phyloP scores from a whole-genome alignment of 2,329 filamentous ascomycete genomes.

The Graphilbum ipis-grandicollis region DNA sequence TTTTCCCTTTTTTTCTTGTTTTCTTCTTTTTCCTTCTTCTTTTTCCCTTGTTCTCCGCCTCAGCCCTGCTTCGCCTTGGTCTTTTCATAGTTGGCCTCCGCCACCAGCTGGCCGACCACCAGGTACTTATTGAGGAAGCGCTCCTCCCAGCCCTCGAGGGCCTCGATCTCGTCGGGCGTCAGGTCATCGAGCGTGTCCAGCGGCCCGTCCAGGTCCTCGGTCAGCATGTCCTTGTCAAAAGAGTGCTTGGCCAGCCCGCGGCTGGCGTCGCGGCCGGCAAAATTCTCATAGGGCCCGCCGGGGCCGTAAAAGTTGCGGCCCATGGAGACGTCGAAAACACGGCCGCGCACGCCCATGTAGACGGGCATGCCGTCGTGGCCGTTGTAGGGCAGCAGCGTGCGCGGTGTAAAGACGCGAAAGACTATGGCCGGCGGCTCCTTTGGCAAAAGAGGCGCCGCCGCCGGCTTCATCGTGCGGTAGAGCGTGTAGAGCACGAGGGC shows the following conservation, averaged over 20 bases:
- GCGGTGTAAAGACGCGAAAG: slow-evolving; percentile 57
- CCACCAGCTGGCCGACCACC: slow-evolving; percentile 74
- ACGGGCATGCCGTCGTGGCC: slow-evolving; percentile 58
- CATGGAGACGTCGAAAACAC: slow-evolving; percentile 74
- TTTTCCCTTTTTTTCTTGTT: no score
- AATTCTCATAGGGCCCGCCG: slow-evolving; percentile 88
- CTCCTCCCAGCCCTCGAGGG: slow-evolving; percentile 81
- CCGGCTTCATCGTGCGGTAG: slow-evolving; percentile 36
- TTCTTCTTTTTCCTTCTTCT: no score
- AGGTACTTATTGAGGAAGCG: slow-evolving; percentile 87
- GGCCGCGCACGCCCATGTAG: slow-evolving; percentile 79
- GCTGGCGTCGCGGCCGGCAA: slow-evolving; percentile 81
- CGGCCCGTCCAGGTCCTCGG: slow-evolving; percentile 70
- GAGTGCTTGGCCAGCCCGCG: slow-evolving; percentile 77
- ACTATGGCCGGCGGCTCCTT: slow-evolving; percentile 39
- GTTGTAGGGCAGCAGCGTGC: slow-evolving; percentile 71
- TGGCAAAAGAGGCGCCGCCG: slow-evolving; percentile 27
- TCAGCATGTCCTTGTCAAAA: slow-evolving; percentile 92
- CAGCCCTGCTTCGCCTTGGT: no score
- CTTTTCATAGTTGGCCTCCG: slow-evolving; percentile 27
- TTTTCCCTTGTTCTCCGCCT: no score
- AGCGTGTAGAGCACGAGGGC: slow-evolving; percentile 37
- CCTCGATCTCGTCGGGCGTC: slow-evolving; percentile 60
- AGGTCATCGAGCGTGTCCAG: slow-evolving; percentile 62
- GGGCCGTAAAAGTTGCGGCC: slow-evolving; percentile 94